Evolutionary conservation across 306 rosid genomes (phyloP).

Genomic region (Fagus crenata): DNA sequence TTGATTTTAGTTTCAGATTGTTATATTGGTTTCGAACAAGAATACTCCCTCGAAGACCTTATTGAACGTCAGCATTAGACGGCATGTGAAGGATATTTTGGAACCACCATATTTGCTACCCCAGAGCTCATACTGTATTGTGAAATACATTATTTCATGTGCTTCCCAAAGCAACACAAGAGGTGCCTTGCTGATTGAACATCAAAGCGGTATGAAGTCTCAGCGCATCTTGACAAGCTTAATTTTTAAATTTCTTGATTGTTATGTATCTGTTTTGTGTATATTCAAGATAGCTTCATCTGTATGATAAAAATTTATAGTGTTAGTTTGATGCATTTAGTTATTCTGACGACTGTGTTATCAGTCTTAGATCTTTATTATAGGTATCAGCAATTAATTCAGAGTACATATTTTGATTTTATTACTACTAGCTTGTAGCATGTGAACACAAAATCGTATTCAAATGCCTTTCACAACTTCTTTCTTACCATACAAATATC

Average conservation of each 20-base stretch:
- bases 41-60: constrained; percentile 53
- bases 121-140: background rate
- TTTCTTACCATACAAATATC: too few species aligned
- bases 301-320: background rate
- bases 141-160: background rate
- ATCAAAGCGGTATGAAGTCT: background rate
- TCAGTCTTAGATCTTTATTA: too few species aligned
- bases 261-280: background rate
- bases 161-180: background rate
- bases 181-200: background rate
- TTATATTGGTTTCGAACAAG: constrained; percentile 84
- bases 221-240: background rate
- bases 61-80: constrained; percentile 7
- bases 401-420: too few species aligned
- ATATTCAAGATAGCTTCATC: background rate
- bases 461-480: too few species aligned
- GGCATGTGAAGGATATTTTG: constrained; percentile 5
- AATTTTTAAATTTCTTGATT: too few species aligned
- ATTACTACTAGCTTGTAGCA: too few species aligned
- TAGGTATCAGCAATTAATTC: too few species aligned
- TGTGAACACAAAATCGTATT: too few species aligned
- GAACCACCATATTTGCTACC: background rate
- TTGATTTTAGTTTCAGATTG: constrained; percentile 82
- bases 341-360: too few species aligned
- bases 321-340: too few species aligned